A percentile compares a stretch with the other conserved stretches of the same genome.
Conservation (phyloP, 2,329 filamentous ascomycete genomes). For the Xylariales sp. region DNA sequence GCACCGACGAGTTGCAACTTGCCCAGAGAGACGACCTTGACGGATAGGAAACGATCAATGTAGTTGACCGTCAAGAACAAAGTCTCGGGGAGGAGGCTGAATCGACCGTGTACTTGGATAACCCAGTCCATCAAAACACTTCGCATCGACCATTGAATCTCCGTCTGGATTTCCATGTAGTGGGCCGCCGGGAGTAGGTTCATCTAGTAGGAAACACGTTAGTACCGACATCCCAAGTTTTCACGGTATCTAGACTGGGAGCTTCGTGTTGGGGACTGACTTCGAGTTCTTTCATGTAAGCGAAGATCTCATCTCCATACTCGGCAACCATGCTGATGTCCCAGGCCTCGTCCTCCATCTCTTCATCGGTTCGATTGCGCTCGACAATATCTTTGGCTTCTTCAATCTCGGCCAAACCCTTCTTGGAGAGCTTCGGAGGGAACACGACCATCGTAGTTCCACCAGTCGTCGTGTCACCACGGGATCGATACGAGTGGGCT, state of each 20-base stretch:
- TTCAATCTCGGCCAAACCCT: conserved; percentile 68
- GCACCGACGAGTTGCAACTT: conserved; percentile 96
- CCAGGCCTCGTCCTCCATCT: conserved; percentile 83
- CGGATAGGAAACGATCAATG: conserved; percentile 91
- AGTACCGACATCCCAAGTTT: too few species aligned
- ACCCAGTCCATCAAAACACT: conserved; percentile 97
- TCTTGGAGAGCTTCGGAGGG: conserved; percentile 66
- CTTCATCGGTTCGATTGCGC: conserved; percentile 60
- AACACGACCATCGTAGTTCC: conserved; percentile 54
- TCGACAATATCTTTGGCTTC: conserved; percentile 62
- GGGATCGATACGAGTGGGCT: conserved; percentile 69
- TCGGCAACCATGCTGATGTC: conserved; percentile 98
- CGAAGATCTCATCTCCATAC: conserved; percentile 93
- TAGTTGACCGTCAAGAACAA: conserved; percentile 94
- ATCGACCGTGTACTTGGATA: conserved; percentile 90
- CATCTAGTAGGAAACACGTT: conserved; percentile 41
- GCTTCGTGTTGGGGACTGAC: conserved; percentile 42
- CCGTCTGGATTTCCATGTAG: conserved; percentile 97
- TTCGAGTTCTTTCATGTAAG: conserved; percentile 87
- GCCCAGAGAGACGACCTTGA: conserved; percentile 89
- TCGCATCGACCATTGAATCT: conserved; percentile 99
- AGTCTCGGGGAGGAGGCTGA: conserved; percentile 87
- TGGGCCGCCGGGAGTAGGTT: conserved; percentile 81
- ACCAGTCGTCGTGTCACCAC: conserved; percentile 55
- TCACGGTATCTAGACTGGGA: too few species aligned